phyloP scores from a whole-genome alignment of 1,284 basidiomycete genomes.

The Trichosporon sp. region DNA sequence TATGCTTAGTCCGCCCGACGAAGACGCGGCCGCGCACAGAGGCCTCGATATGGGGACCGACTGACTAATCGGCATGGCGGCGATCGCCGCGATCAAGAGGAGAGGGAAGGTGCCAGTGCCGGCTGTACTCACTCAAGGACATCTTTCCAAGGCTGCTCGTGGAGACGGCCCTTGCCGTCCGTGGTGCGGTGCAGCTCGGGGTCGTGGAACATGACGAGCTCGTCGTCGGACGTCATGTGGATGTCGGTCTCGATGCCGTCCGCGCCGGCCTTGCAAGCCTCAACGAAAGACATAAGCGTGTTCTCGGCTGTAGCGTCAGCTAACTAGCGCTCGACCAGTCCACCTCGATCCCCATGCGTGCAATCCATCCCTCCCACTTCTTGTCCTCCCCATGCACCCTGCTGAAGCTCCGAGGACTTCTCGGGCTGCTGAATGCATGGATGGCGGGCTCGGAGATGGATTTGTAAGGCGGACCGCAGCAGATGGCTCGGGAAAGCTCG shows the following conservation, averaged over 20 bases:
- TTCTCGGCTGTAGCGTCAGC: slow-evolving; percentile 66
- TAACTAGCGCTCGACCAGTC: background rate
- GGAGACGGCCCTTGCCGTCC: slow-evolving; percentile 61
- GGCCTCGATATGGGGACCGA: too few relatives aligned
- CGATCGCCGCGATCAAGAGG: too few relatives aligned
- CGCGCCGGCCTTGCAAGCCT: slow-evolving; percentile 87
- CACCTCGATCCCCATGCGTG: background rate
- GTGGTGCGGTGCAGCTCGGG: slow-evolving; percentile 66
- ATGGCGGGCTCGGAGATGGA: slow-evolving; percentile 14
- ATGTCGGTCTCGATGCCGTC: slow-evolving; percentile 98
- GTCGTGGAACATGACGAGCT: slow-evolving; percentile 96
- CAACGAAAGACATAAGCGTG: slow-evolving; percentile 87
- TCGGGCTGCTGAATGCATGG: slow-evolving; percentile 5
- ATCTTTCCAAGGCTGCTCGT: slow-evolving; percentile 58
- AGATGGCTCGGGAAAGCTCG: background rate
- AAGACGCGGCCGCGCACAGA: too few relatives aligned
- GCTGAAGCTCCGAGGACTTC: background rate
- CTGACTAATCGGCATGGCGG: background rate
- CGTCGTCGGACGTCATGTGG: slow-evolving; percentile 86
- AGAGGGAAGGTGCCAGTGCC: background rate
- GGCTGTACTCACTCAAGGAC: slow-evolving; percentile 50
- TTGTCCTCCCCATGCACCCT: background rate
- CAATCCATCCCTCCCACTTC: background rate
- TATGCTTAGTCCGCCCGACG: background rate
- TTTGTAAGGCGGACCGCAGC: background rate